These are phyloP conservation scores for Megacollybia platyphylla DNA, from an alignment of 1,284 basidiomycete genomes.

Conservation along the genomic window DNA sequence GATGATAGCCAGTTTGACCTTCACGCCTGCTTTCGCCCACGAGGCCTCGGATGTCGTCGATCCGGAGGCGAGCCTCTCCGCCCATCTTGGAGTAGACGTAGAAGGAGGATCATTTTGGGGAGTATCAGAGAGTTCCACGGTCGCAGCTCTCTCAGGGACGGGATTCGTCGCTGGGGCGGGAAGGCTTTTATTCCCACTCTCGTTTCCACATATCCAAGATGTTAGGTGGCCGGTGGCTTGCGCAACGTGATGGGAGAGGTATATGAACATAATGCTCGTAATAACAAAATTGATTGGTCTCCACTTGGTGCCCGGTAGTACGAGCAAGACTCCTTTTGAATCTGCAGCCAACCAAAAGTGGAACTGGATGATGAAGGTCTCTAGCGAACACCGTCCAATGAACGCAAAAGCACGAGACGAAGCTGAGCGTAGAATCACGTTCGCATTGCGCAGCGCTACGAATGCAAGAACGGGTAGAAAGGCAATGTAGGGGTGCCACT, in stretches of 20 bases:
- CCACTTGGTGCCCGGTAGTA: constrained; percentile 65
- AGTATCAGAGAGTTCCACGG: neutral
- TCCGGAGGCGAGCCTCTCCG: constrained; percentile 38
- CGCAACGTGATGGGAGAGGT: constrained; percentile 64
- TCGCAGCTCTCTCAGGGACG: constrained; percentile 10
- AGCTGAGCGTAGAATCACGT: constrained; percentile 51
- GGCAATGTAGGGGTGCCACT: constrained; percentile 77
- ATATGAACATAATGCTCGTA: constrained; percentile 68
- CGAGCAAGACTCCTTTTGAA: constrained; percentile 72
- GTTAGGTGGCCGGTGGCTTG: constrained; percentile 68
- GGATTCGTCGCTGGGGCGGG: constrained; percentile 1
- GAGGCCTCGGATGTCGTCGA: neutral
- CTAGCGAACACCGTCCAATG: constrained; percentile 73
- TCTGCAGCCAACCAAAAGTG: constrained; percentile 85
- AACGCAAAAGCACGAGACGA: constrained; percentile 65
- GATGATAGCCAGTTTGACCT: constrained; percentile 20
- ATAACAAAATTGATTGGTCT: constrained; percentile 67
- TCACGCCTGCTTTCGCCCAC: constrained; percentile 16
- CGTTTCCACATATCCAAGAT: constrained; percentile 44
- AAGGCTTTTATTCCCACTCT: constrained; percentile 1
- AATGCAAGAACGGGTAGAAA: constrained; percentile 71
- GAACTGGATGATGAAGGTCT: constrained; percentile 83
- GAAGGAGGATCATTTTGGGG: no score
- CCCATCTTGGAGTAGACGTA: constrained; percentile 25
- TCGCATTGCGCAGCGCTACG: constrained; percentile 67